Conservation (phyloP, 2,329 filamentous ascomycete genomes). For the Epichloe uncinata region DNA sequence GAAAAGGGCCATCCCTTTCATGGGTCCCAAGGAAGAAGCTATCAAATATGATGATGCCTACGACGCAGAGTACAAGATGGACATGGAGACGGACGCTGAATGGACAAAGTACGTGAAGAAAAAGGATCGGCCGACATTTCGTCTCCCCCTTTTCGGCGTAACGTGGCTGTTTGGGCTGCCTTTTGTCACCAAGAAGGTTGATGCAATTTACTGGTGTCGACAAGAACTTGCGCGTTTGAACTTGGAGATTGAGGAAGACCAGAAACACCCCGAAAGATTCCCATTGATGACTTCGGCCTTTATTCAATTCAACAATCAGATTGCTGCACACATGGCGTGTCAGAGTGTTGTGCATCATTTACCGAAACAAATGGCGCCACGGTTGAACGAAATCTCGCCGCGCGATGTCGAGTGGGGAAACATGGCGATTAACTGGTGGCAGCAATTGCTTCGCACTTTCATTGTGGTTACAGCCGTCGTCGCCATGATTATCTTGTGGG, state of each 20-base stretch:
- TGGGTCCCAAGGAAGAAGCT: conserved; percentile 27
- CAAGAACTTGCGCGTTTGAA: conserved; percentile 79
- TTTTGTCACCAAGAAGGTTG: conserved; percentile 75
- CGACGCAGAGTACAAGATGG: conserved; percentile 42
- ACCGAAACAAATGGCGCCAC: conserved; percentile 84
- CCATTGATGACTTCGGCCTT: conserved; percentile 94
- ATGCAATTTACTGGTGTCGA: conserved; percentile 86
- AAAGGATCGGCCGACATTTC: conserved; percentile 76
- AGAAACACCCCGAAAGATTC: conserved; percentile 71
- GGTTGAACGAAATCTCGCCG: conserved; percentile 86
- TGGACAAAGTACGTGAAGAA: conserved; percentile 77
- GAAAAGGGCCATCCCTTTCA: conserved; percentile 35
- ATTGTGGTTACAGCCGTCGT: conserved; percentile 52
- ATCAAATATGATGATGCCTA: conserved; percentile 50
- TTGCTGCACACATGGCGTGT: conserved; percentile 95
- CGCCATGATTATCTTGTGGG: conserved; percentile 78
- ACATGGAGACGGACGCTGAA: conserved; percentile 49
- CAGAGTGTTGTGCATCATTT: conserved; percentile 84
- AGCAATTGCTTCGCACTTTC: conserved; percentile 60
- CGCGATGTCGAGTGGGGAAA: conserved; percentile 94
- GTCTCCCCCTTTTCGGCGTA: conserved; percentile 51
- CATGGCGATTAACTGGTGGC: conserved; percentile 93
- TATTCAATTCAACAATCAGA: conserved; percentile 96
- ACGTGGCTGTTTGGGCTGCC: conserved; percentile 70
- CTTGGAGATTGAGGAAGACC: conserved; percentile 81